These are phyloP conservation scores for Monosporozyma aquatica DNA, from an alignment of 805 yeast species.

Conservation along the genomic window DNA sequence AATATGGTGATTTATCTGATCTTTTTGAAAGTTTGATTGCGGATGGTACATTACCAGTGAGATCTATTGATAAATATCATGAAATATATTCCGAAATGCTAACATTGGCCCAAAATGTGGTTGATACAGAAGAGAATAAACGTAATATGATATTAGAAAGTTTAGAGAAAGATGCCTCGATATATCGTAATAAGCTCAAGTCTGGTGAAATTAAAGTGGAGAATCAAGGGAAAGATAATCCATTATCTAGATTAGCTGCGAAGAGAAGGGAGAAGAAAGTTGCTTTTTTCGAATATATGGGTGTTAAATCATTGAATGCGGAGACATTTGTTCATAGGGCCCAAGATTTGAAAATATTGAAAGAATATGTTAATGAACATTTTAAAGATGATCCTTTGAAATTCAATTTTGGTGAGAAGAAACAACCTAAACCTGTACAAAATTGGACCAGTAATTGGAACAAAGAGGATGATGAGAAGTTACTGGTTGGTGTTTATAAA, in stretches of 20 bases:
- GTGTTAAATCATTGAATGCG: slow-evolving; percentile 84
- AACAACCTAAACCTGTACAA: slow-evolving; percentile 65
- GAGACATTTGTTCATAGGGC: slow-evolving; percentile 80
- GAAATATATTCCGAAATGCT: slow-evolving; percentile 68
- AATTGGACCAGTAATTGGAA: slow-evolving; percentile 92
- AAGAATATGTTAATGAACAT: slow-evolving; percentile 44
- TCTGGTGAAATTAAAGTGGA: slow-evolving; percentile 29
- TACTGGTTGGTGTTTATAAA: slow-evolving; percentile 77
- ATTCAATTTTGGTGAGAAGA: slow-evolving; percentile 45
- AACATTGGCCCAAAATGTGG: slow-evolving; percentile 49
- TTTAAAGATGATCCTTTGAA: slow-evolving; percentile 43
- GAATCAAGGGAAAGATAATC: slow-evolving; percentile 33
- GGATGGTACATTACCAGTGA: slow-evolving; percentile 82
- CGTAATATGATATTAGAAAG: slow-evolving; percentile 47
- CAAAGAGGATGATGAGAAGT: slow-evolving; percentile 72
- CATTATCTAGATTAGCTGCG: slow-evolving; percentile 45
- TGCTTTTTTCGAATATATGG: slow-evolving; percentile 76
- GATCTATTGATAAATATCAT: slow-evolving; percentile 69
- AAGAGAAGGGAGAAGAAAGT: slow-evolving; percentile 85
- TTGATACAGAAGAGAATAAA: slow-evolving; percentile 56
- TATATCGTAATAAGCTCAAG: slow-evolving; percentile 40
- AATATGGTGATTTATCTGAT: slow-evolving; percentile 68
- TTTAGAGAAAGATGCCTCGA: slow-evolving; percentile 51
- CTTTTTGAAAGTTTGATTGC: slow-evolving; percentile 80
- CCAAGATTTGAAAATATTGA: slow-evolving; percentile 64